Evolutionary conservation across 202 grass and related monocot genomes (phyloP).

Genomic region (Setaria viridis): DNA sequence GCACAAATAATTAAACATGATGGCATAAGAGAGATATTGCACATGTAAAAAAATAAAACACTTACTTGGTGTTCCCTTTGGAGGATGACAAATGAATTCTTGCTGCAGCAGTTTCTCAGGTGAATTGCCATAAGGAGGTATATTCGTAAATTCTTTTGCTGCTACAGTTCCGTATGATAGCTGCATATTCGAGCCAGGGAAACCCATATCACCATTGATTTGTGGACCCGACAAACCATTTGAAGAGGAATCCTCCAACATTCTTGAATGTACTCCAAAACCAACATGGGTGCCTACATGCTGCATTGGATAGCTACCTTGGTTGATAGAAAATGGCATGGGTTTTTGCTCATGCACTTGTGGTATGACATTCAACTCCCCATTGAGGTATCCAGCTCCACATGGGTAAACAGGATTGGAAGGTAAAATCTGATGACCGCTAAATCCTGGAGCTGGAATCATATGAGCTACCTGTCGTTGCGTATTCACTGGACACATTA

Average conservation of each 20-base stretch:
- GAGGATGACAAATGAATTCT: conserved; percentile 58
- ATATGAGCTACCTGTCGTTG: conserved; percentile 58
- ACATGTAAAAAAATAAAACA: conserved; percentile 12
- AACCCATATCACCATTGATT: conserved; percentile 55
- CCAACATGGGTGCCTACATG: conserved; percentile 43
- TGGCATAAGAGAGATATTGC: background rate
- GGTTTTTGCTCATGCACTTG: conserved; percentile 48
- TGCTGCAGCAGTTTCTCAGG: conserved; percentile 47
- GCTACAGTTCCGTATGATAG: conserved; percentile 47
- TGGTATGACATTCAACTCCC: conserved; percentile 44
- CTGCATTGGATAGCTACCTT: conserved; percentile 48
- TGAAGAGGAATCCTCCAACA: conserved; percentile 49
- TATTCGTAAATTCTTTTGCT: conserved; percentile 54
- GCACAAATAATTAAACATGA: conserved; percentile 28
- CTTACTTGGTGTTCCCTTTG: conserved; percentile 71
- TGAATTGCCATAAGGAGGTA: conserved; percentile 53
- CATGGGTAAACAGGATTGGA: conserved; percentile 58
- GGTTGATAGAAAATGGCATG: conserved; percentile 54
- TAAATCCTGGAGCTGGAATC: conserved; percentile 73
- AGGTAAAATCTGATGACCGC: conserved; percentile 48
- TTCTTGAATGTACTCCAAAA: conserved; percentile 59
- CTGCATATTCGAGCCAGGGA: conserved; percentile 54
- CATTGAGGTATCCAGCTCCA: conserved; percentile 63
- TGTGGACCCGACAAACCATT: conserved; percentile 58
- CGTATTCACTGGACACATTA: conserved; percentile 43